Evolutionary conservation across 257 asterid species (phyloP).

Genomic region (Buddleja alternifolia): DNA sequence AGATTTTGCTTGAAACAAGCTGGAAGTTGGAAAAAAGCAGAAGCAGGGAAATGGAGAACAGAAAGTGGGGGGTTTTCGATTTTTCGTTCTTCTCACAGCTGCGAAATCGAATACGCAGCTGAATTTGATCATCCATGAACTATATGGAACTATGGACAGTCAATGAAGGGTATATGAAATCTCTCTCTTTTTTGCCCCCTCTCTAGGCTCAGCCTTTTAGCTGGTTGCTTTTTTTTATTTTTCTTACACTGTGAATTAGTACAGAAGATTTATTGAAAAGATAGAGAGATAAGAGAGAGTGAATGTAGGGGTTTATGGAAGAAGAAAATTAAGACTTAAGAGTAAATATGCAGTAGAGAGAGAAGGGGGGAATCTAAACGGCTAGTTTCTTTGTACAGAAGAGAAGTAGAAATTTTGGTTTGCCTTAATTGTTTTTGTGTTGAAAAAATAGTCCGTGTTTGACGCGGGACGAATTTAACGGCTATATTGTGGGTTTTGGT

Average conservation of each 20-base stretch:
- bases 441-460: conserved; percentile 42
- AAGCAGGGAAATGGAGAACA: too few relatives aligned
- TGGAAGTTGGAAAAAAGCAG: too few relatives aligned
- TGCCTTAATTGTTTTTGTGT: background rate
- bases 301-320: conserved; percentile 27
- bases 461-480: conserved; percentile 53
- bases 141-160: background rate
- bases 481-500: conserved; percentile 41
- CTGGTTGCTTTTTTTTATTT: conserved; percentile 8
- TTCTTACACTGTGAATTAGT: conserved; percentile 14
- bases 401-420: too few relatives aligned
- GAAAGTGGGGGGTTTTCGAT: conserved; percentile 2
- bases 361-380: too few relatives aligned
- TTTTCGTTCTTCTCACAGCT: conserved; percentile 19
- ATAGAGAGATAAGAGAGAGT: conserved; percentile 23
- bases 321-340: too few relatives aligned
- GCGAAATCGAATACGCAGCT: background rate
- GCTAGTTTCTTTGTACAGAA: too few relatives aligned
- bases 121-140: conserved; percentile 30
- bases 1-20: background rate
- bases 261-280: conserved; percentile 33
- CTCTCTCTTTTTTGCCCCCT: background rate
- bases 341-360: too few relatives aligned
- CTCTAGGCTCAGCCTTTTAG: conserved; percentile 25
- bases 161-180: background rate